A percentile compares a stretch with the other conserved stretches of the same genome.
These are phyloP conservation scores for Vitis riparia DNA, from an alignment of 164 flowering plant species.

Conservation along the genomic window DNA sequence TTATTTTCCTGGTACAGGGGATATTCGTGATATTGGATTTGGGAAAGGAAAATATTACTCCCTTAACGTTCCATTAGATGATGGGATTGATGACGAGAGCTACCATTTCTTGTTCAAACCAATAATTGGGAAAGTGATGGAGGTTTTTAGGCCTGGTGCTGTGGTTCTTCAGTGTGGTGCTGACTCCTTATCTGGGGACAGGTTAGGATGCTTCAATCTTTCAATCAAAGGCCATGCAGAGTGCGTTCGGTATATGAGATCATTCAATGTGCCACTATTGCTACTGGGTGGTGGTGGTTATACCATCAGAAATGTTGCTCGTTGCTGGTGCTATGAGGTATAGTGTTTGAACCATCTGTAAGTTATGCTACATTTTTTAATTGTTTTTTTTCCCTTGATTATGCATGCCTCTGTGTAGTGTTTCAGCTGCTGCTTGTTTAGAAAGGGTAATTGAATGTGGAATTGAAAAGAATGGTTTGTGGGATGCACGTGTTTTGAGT, in stretches of 20 bases:
- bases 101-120: conserved; percentile 36
- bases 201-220: conserved; percentile 2
- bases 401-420: too few relatives aligned
- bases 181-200: conserved; percentile 1
- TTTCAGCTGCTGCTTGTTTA: too few relatives aligned
- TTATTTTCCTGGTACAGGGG: conserved; percentile 55
- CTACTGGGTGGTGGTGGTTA: conserved; percentile 81
- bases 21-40: conserved; percentile 42
- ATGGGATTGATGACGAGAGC: conserved; percentile 46
- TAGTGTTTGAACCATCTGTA: background rate
- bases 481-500: too few relatives aligned
- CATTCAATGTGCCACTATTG: conserved; percentile 74
- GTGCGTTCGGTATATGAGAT: conserved; percentile 77
- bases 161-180: conserved; percentile 2
- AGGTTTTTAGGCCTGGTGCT: conserved; percentile 4
- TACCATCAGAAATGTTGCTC: conserved; percentile 82
- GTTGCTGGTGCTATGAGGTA: conserved; percentile 89
- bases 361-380: background rate
- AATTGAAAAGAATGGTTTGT: too few relatives aligned
- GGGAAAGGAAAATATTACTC: conserved; percentile 42
- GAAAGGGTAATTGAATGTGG: too few relatives aligned
- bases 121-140: conserved; percentile 20
- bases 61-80: conserved; percentile 47
- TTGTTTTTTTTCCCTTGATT: background rate
- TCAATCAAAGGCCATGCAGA: conserved; percentile 33